Base-by-base conservation (phyloP, 352 stramenopile species). In the Phytophthora syringae region DNA sequence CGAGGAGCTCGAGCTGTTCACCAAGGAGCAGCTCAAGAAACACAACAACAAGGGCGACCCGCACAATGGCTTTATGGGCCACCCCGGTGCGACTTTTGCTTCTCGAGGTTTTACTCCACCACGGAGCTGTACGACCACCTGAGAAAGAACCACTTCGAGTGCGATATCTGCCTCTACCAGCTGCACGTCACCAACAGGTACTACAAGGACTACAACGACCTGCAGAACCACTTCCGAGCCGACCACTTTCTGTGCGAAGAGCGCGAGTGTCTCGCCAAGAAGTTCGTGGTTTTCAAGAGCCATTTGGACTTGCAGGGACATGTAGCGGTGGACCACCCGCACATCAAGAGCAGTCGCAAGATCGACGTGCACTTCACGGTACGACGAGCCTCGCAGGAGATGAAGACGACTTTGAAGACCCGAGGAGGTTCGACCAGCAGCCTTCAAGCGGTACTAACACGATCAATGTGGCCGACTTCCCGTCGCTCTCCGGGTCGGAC, bases 141-240 rank as follows among this genome's bases (percentile, higher is more conserved):
- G 65, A 84, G 88, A 45, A 96, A 97, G 77, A 92, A 96, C 60
- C 91, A 97, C 69, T 97, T 95, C 58, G 90, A 95, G 70, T 97
- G 91, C 68, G 88, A 97, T 59, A 86, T 97, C 28, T 97, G 91
- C 56, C 64, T 97, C 24, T 88, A 85, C 52, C 77, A 80, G 43
- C 60, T 85, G 20, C 60, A 87, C 50, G 85, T 96, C 18, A 82
- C 95, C 72, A 93, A 96, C 74, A 75, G 89, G 36, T 96, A 97
- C 69, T 97, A 97, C 80, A 94, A 94, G 75, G 88, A 97, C 73
- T 97, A 97, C 71, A 74, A 82, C 42, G 91, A 97, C 70, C 56
- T 97, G 37, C 85, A 97, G 55, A 92, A 93, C 70, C 90, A 97
- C 61, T 97, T 97, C 74, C 84, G 91, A 55, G 81, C 81, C 16